Conservation (phyloP, 176 grass and related monocot genomes). For the Calamus simplicifolius region DNA sequence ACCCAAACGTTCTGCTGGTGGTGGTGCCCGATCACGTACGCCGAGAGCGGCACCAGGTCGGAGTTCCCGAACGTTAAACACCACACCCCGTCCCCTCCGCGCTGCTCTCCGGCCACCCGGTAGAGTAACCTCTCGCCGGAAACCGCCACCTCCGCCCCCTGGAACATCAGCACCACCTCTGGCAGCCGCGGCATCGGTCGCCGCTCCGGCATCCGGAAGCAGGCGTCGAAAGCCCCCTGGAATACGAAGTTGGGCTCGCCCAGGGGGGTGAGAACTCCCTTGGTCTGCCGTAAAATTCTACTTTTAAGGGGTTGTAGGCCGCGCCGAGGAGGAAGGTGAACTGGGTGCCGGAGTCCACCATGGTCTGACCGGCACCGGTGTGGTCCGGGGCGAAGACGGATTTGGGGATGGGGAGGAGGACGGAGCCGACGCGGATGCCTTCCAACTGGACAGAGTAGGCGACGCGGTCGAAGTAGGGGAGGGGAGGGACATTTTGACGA, state of each 20-base stretch:
- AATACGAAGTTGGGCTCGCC: conserved; percentile 63
- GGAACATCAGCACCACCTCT: conserved; percentile 47
- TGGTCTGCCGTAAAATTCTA: conserved; percentile 55
- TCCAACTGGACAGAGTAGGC: conserved; percentile 84
- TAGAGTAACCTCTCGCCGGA: conserved; percentile 64
- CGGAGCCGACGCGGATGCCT: conserved; percentile 69
- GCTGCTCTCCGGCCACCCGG: conserved; percentile 56
- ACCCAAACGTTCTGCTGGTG: conserved; percentile 99
- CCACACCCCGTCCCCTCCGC: conserved; percentile 58
- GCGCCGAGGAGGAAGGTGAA: conserved; percentile 91
- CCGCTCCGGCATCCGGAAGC: conserved; percentile 46
- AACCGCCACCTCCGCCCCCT: conserved; percentile 71
- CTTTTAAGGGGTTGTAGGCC: conserved; percentile 55
- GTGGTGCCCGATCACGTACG: conserved; percentile 95
- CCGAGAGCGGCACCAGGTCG: conserved; percentile 74
- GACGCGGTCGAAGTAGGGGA: conserved; percentile 91
- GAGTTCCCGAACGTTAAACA: conserved; percentile 95
- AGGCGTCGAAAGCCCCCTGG: conserved; percentile 71
- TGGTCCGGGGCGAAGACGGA: conserved; percentile 75
- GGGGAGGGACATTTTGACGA: conserved; percentile 49
- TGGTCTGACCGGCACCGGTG: conserved; percentile 90
- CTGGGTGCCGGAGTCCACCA: conserved; percentile 96
- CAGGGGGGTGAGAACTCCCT: conserved; percentile 29
- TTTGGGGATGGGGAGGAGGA: conserved; percentile 42
- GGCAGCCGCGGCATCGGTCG: conserved; percentile 31